Conservation (phyloP, 139 green algal genomes). For the Chlorella sp. region DNA sequence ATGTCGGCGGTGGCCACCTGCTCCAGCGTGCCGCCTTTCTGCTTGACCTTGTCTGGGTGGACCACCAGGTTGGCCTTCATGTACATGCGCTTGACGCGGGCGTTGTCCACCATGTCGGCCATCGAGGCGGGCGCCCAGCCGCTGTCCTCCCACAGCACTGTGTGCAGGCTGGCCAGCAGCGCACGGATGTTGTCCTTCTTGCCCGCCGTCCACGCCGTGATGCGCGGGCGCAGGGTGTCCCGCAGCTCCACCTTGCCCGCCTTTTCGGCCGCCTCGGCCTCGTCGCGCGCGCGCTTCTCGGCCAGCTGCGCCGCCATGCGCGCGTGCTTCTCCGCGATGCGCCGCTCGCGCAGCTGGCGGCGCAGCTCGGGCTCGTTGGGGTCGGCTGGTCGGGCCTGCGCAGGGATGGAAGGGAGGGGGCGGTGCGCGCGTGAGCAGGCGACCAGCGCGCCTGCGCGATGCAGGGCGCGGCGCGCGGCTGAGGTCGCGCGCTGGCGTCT, state of each 20-base stretch:
- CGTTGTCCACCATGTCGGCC: conserved; percentile 81
- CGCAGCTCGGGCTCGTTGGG: conserved; percentile 44
- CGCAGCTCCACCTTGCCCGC: conserved; percentile 65
- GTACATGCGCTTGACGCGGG: conserved; percentile 79
- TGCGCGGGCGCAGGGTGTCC: conserved; percentile 51
- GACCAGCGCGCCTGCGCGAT: too few species aligned
- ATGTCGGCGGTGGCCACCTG: conserved; percentile 88
- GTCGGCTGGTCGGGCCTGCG: neutral
- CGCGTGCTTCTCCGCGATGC: conserved; percentile 31
- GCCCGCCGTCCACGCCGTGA: conserved; percentile 64
- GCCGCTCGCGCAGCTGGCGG: conserved; percentile 26
- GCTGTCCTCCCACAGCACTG: conserved; percentile 86
- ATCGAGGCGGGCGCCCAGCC: conserved; percentile 79
- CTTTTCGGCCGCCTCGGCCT: conserved; percentile 46
- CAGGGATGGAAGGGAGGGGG: neutral
- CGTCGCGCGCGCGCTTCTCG: conserved; percentile 47
- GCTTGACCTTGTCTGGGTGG: conserved; percentile 94
- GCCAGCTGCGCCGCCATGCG: conserved; percentile 43
- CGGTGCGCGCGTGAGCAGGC: neutral
- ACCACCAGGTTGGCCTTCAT: conserved; percentile 93
- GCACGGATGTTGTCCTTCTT: conserved; percentile 89
- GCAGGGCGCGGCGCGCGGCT: too few species aligned
- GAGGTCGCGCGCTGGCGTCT: too few species aligned
- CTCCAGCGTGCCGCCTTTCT: conserved; percentile 81
- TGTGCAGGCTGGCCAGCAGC: conserved; percentile 82